phyloP scores from a whole-genome alignment of 2,329 filamentous ascomycete species.

The Aspergillus novoparasiticus region DNA sequence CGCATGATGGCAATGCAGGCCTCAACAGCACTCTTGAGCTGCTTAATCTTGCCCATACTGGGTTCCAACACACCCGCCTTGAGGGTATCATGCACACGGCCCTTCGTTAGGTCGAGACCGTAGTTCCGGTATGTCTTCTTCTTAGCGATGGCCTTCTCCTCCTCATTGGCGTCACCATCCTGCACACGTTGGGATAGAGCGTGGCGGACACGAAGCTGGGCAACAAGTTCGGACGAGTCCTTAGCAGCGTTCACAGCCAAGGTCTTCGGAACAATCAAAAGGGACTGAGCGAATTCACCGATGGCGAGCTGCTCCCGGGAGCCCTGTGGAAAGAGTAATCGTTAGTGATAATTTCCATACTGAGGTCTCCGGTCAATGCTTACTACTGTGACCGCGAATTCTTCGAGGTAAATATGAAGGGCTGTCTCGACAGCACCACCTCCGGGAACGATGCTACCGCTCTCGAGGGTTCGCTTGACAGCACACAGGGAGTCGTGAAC shows the following conservation, averaged over 20 bases:
- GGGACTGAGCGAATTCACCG: slow-evolving; percentile 92
- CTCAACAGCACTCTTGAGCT: slow-evolving; percentile 97
- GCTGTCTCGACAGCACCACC: slow-evolving; percentile 98
- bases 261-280: slow-evolving; percentile 94
- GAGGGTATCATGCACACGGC: slow-evolving; percentile 88
- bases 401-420: slow-evolving; percentile 97
- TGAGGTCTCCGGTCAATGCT: slow-evolving; percentile 30
- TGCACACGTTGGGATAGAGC: slow-evolving; percentile 90
- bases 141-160: slow-evolving; percentile 85
- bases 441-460: slow-evolving; percentile 92
- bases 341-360: slow-evolving; percentile 3
- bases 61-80: slow-evolving; percentile 96
- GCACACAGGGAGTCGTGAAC: slow-evolving; percentile 96
- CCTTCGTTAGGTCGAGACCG: slow-evolving; percentile 84
- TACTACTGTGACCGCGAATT: slow-evolving; percentile 94
- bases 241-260: slow-evolving; percentile 96
- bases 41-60: slow-evolving; percentile 96
- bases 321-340: slow-evolving; percentile 50
- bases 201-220: slow-evolving; percentile 91
- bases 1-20: slow-evolving; percentile 99
- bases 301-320: slow-evolving; percentile 97
- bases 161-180: slow-evolving; percentile 74
- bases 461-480: slow-evolving; percentile 95
- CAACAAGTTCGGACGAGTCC: slow-evolving; percentile 91
- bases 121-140: slow-evolving; percentile 99